Evolutionary conservation across 768 basidiomycete species (phyloP).

Genomic region (Kwoniella bestiolae): DNA sequence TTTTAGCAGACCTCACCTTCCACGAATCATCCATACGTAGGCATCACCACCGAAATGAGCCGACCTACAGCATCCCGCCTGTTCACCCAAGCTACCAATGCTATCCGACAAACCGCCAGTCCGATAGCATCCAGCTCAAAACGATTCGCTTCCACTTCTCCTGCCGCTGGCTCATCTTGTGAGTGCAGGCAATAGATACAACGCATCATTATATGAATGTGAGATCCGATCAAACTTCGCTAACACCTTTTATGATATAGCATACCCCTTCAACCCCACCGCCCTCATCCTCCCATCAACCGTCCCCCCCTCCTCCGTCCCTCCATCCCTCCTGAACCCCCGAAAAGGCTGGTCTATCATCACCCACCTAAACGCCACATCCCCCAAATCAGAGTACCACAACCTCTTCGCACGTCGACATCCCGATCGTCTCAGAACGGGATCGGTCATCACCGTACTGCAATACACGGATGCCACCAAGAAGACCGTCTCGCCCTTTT

Average conservation of each 20-base stretch:
- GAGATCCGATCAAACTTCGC: no score
- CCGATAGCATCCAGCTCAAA: constrained; percentile 10
- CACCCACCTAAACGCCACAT: constrained; percentile 62
- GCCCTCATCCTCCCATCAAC: constrained; percentile 27
- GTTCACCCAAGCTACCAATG: constrained; percentile 7
- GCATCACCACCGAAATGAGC: not conserved
- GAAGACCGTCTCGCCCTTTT: constrained; percentile 67
- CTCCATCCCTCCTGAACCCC: constrained; percentile 38
- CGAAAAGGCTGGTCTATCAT: constrained; percentile 47
- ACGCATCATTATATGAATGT: no score
- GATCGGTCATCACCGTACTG: constrained; percentile 81
- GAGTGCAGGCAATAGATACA: constrained; percentile 6
- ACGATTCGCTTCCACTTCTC: constrained; percentile 19
- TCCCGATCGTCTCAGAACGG: constrained; percentile 71
- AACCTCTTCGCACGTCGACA: constrained; percentile 75
- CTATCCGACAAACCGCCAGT: constrained; percentile 3
- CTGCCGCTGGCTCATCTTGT: constrained; percentile 22
- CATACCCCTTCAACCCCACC: constrained; percentile 42
- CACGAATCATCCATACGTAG: not conserved
- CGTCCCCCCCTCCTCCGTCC: constrained; percentile 14
- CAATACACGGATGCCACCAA: constrained; percentile 70
- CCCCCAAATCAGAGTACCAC: constrained; percentile 71
- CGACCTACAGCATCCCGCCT: constrained; percentile 11
- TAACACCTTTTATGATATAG: constrained; percentile 8
- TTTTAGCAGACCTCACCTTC: not conserved